Evolutionary conservation across 1,139 yeast species (phyloP), one percentile per base, ranked within the genome.

Genomic region (Lodderomyces margitis): DNA sequence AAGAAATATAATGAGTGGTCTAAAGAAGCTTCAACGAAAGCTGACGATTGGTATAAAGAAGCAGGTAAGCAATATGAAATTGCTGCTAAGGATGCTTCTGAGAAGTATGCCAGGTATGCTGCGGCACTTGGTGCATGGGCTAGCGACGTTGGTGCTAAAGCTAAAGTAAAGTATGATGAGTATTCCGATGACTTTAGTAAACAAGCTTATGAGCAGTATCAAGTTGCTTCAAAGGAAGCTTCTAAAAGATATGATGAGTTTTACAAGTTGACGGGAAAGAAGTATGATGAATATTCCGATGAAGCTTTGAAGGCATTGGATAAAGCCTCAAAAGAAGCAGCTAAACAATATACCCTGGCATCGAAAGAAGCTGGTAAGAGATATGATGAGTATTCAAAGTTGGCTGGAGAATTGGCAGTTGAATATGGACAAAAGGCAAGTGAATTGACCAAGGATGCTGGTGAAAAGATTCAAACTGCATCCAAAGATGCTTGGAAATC

Each of bases 61-160:
- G 51, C 51, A 4, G 37, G 45, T 7, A 37, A 37, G 21, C 40
- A 37, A 21, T 37, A 37, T 21, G 40, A 37, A 23, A 12, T 24
- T 30, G 40, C 40, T 7, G 40, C 40, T 12, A 37, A 34, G n/a
- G 39, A 46, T 21, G 43, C 40, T 3, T 10, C 28, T 15, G 32
- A 37, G 17, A 37, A 37, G 21, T 37, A 37, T 37, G 37, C 31
- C 20, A 34, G 31, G 25, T 46, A 43, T 23, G 21, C 40, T 10
- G 21, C 34, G 8, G 38, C 32, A 23, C 37, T 43, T 17, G 37
- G 43, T 21, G 37, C 38, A 32, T 37, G 19, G 21, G 40, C 40
- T n/a, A 20, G 27, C 12, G 36, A 31, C 5, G 21, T 30, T 5
- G 40, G 40, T 3, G 21, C 28, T 8, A 30, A 37, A 17, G 40